Conservation (phyloP, 495 filamentous ascomycete genomes). For the Baudoinia panamericana region DNA sequence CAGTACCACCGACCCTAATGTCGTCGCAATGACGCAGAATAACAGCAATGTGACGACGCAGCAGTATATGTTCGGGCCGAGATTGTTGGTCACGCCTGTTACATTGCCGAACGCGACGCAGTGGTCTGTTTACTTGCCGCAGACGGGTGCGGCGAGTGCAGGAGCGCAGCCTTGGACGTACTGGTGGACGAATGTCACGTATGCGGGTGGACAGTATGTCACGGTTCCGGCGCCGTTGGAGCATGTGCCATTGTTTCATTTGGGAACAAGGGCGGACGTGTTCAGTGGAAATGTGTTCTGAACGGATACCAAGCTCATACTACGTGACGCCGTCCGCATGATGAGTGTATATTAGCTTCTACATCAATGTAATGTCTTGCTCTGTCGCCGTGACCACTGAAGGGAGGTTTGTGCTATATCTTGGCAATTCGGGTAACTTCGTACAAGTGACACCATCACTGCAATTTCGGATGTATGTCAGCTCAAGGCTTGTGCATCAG, state of each 20-base stretch:
- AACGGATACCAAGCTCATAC: too few relatives aligned
- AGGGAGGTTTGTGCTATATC: too few relatives aligned
- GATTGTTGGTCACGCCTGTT: constrained; percentile 9
- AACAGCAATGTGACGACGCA: constrained; percentile 12
- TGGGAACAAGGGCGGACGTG: constrained; percentile 9
- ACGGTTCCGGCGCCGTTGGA: constrained; percentile 12
- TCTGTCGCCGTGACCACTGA: too few relatives aligned
- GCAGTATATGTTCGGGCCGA: constrained; percentile 14
- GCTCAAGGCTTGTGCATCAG: too few relatives aligned
- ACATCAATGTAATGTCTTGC: too few relatives aligned
- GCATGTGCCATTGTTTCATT: constrained; percentile 12
- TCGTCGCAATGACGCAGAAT: constrained; percentile 1
- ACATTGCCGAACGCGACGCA: constrained; percentile 8
- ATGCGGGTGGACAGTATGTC: constrained; percentile 11
- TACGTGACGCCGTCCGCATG: too few relatives aligned
- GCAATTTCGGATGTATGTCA: too few relatives aligned
- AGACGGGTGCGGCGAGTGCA: constrained; percentile 1
- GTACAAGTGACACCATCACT: too few relatives aligned
- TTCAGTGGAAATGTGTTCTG: constrained; percentile 13
- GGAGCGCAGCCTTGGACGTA: constrained; percentile 11
- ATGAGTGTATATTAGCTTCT: too few relatives aligned
- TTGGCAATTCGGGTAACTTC: too few relatives aligned
- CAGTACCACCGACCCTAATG: constrained; percentile 6
- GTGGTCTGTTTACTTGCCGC: constrained; percentile 10
- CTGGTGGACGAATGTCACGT: constrained; percentile 14